Evolutionary conservation across 768 basidiomycete species (phyloP), one percentile per base, ranked within the genome.

Genomic region (Pulveroboletus sp.): DNA sequence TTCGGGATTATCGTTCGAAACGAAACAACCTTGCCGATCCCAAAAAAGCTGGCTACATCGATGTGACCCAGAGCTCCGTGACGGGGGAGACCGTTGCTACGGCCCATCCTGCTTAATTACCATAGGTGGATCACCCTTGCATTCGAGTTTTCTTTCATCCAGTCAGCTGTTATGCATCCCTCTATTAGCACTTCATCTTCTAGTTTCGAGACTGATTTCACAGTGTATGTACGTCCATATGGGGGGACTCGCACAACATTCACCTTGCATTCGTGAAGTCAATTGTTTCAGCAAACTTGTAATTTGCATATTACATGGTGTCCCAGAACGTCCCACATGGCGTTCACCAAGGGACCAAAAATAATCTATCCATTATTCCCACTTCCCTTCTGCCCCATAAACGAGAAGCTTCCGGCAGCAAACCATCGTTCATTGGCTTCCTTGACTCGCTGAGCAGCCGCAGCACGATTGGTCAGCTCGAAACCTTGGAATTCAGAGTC

Each of bases 391-490:
- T 78, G 75, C 11, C 86, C 86, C 19, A 83, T 73, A 60, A 89
- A 89, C 3, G 89, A 88, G 69, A 92, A 92, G 32, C 73, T 89
- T 5, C 90, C 90, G 7, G 81, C 82, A 5, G 86, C 84, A 68
- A 99, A 99, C 96, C 96, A 99, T 23, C 87, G 79, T 46, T 96
- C 93, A 70, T 99, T 98, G 22, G 96, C 96, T 57, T 92, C 93
- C 67, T 93, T 92, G 49, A 96, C 91, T 27, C 86, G 80, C 54
- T 85, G 84, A n/a, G 86, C 81, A 44, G 84, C 83, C 5, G 86
- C 81, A n/a, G 88, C 78, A 22, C 89, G 86, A 63, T 98, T 98
- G 46, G 93, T 93, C 52, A 99, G 76, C 68, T 99, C 94, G 69
- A 99, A 88, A 29, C 93, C 91, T 89, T 57, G 3, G 43, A 46